Evolutionary conservation across 1,139 yeast genomes (phyloP), one percentile per base, ranked within the genome.

Genomic region (Sporopachydermia cereana): DNA sequence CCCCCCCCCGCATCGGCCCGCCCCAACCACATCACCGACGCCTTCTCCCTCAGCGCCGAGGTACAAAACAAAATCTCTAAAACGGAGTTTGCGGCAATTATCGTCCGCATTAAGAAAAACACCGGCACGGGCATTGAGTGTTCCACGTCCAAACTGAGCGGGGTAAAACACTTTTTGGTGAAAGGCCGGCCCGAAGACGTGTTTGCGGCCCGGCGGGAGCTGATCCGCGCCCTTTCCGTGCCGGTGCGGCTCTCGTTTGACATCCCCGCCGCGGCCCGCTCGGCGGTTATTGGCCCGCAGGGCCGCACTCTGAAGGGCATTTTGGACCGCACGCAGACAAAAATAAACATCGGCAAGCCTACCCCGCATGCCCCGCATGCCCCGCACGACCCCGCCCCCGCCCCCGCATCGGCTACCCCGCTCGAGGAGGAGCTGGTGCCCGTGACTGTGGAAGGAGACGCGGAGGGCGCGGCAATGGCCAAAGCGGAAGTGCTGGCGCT

Each of bases 291-390:
- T 64, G 99, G 99, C 48, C 75, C 91, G 43, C 84, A 81, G 61
- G 99, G 98, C 57, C 74, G 74, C 53, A 83, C 72, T 51, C 76
- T 93, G 62, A 84, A 79, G 58, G 88, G 91, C 48, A 84, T 93
- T 54, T 72, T 84, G 47, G 82, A 74, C 47, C 70, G 76, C 43
- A 74, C 84, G 50, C 84, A 77, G 46, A 86, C 85, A 47, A 82
- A 72, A 55, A 76, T 91, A 58, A 88, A 88, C 57, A 77, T 91
- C 56, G 80, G 79, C 22, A 75, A 68, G 56, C 67, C 34, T 14
- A 39, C 50, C 22, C 62, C 58, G 22, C 58, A 54, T 24, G 57
- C 64, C 39, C 50, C 52, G 17, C 47, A 47, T 22, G 36, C 41
- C 22, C 41, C 44, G 14, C 36, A 24, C 2, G 43, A 9, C 45